Evolutionary conservation across 2,329 filamentous ascomycete genomes (phyloP), one percentile per base, ranked within the genome.

Genomic region (Fusarium pseudocircinatum): DNA sequence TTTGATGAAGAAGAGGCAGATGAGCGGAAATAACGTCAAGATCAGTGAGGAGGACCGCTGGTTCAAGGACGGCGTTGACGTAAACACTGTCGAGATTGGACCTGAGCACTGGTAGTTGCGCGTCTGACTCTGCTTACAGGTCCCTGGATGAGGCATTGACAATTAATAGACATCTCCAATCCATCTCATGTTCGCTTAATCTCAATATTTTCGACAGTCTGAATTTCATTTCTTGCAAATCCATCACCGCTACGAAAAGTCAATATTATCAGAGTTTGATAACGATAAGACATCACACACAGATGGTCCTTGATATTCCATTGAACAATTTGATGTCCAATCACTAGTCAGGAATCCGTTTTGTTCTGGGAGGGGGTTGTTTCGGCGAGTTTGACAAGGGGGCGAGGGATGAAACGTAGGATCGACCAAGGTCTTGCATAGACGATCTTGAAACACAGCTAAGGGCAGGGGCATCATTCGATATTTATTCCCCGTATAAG

Each of bases 11-110:
- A 94, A 94, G 85, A 83, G 92, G 50, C 89, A 92, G 85, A 94
- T 94, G 92, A 93, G 91, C 77, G 92, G 89, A 1, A 94, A 94
- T 72, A 91, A 94, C 80, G 85, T 94, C 42, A 87, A 86, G 78
- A 91, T 94, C 59, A 75, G 69, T 2, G 88, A 92, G 32, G 84
- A 81, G 40, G 89, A 91, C 79, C 85, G 92, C 47, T 94, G 92
- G 92, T 94, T 92, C 78, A 88, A 84, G 76, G 89, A 92, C 5
- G 91, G 88, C 0, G 88, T 93, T 4, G 90, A 94, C 78, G 90
- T 94, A 2, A 89, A 94, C 76, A 78, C 83, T 5, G 92, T 94
- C 2, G 82, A 88, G 0, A 94, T 94, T 74, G 70, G 70, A 11
- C 70, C 70, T 6, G 65, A 73, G 26, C 70, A 72, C 44, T 72